A percentile compares a stretch with the other conserved stretches of the same genome.
Evolutionary conservation across 805 yeast genomes (phyloP).

Genomic region (Sporopachydermia lactativora): DNA sequence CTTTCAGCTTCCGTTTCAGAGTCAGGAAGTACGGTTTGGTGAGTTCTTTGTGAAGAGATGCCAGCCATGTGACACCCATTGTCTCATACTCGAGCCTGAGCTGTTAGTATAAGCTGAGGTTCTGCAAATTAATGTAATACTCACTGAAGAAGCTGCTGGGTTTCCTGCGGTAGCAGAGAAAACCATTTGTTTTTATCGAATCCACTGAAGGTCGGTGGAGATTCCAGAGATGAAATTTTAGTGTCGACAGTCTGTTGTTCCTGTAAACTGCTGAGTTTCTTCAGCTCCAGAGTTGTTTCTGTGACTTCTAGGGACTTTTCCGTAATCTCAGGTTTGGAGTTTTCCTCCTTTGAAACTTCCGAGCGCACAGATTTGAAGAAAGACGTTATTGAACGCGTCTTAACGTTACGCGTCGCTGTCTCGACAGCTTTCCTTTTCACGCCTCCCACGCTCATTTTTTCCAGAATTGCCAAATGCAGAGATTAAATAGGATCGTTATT

Average conservation of each 20-base stretch:
- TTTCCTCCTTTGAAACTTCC: too few relatives aligned
- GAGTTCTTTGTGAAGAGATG: conserved; percentile 50
- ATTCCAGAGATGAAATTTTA: neutral
- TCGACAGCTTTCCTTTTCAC: neutral
- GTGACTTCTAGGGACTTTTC: too few relatives aligned
- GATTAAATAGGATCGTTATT: too few relatives aligned
- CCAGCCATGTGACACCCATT: conserved; percentile 70
- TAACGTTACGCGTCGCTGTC: neutral
- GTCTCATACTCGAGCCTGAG: conserved; percentile 45
- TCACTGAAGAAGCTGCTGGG: conserved; percentile 30
- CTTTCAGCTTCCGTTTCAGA: conserved; percentile 46
- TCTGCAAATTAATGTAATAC: conserved; percentile 6
- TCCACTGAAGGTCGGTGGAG: neutral
- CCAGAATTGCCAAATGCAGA: too few relatives aligned
- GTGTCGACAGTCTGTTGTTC: neutral
- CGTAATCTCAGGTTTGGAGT: too few relatives aligned
- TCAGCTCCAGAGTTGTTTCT: neutral
- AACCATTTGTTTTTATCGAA: conserved; percentile 45
- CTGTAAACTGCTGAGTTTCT: too few relatives aligned
- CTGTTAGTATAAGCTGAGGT: conserved; percentile 3
- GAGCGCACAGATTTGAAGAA: conserved; percentile 3
- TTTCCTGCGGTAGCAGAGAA: conserved; percentile 32
- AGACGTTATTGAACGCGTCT: conserved; percentile 2
- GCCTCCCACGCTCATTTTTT: too few relatives aligned
- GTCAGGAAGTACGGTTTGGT: conserved; percentile 74